These are phyloP conservation scores for Edaphochlamys debaryana DNA, from an alignment of 139 green algal species.

Conservation along the genomic window DNA sequence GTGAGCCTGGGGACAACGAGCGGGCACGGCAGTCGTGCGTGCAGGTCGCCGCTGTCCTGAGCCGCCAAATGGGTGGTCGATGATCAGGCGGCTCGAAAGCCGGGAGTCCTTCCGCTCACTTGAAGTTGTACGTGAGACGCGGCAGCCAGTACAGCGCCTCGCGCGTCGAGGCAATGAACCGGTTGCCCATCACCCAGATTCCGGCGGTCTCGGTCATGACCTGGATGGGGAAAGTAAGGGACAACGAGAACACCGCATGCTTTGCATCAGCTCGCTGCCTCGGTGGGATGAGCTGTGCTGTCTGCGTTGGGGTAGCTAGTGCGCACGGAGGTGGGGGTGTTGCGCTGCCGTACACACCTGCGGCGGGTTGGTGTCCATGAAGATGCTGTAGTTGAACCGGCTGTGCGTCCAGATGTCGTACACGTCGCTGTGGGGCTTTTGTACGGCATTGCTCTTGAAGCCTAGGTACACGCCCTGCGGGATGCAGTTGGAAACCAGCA, in stretches of 20 bases:
- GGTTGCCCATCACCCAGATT: constrained; percentile 41
- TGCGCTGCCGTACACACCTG: background rate
- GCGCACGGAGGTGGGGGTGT: background rate
- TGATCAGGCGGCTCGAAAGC: too few species aligned
- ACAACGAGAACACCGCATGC: background rate
- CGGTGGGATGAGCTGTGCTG: background rate
- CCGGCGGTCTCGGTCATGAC: background rate
- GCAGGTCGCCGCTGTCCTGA: background rate
- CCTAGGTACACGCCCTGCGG: constrained; percentile 22
- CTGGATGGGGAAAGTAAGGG: background rate
- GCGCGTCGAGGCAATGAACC: constrained; percentile 5
- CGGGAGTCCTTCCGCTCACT: background rate
- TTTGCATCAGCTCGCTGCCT: too few species aligned
- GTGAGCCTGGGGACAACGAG: background rate
- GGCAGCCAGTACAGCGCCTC: constrained; percentile 39
- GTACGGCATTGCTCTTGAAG: background rate
- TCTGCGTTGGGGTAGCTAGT: background rate
- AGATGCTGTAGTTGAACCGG: background rate
- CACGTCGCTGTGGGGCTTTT: background rate
- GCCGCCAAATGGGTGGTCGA: background rate
- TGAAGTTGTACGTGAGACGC: background rate
- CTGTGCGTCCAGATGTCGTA: constrained; percentile 26
- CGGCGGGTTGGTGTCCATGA: constrained; percentile 18
- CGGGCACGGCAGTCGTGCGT: background rate
- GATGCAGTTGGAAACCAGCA: background rate